Conservation (phyloP, 257 asterid species). For the Pogostemon cablin region DNA sequence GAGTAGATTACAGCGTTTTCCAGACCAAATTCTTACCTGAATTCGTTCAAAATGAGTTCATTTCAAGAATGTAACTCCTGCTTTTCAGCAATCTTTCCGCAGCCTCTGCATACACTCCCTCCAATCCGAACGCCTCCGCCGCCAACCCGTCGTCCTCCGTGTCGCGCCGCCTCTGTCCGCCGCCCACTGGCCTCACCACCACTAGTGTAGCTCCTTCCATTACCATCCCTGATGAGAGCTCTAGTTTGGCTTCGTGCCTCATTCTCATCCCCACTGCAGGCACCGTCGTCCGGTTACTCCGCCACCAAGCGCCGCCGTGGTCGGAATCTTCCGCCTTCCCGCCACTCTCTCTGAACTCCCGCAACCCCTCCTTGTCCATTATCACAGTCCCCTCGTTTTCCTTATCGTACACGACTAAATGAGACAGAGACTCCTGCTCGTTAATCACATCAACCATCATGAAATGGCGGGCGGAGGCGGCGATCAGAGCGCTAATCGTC, state of each 20-base stretch:
- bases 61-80: slow-evolving; percentile 64
- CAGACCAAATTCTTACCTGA: background rate
- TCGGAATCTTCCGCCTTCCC: slow-evolving; percentile 37
- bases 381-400: slow-evolving; percentile 56
- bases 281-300: slow-evolving; percentile 54
- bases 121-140: slow-evolving; percentile 52
- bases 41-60: slow-evolving; percentile 53
- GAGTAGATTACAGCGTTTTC: slow-evolving; percentile 6
- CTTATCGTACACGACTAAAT: slow-evolving; percentile 50
- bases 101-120: slow-evolving; percentile 46
- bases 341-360: slow-evolving; percentile 42
- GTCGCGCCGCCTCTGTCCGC: slow-evolving; percentile 35
- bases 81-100: slow-evolving; percentile 54
- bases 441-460: slow-evolving; percentile 56
- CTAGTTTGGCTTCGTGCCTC: slow-evolving; percentile 57
- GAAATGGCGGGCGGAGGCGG: slow-evolving; percentile 66
- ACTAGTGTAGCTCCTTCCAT: slow-evolving; percentile 67
- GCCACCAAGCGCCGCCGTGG: slow-evolving; percentile 54
- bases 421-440: slow-evolving; percentile 49
- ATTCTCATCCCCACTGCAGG: slow-evolving; percentile 69
- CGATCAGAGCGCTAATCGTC: slow-evolving; percentile 67
- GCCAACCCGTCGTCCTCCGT: slow-evolving; percentile 54
- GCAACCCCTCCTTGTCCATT: slow-evolving; percentile 54
- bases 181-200: slow-evolving; percentile 50
- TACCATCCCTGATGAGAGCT: slow-evolving; percentile 47